Evolutionary conservation across 1,284 basidiomycete species (phyloP), one percentile per base, ranked within the genome.

Genomic region (Naganishia sp.): DNA sequence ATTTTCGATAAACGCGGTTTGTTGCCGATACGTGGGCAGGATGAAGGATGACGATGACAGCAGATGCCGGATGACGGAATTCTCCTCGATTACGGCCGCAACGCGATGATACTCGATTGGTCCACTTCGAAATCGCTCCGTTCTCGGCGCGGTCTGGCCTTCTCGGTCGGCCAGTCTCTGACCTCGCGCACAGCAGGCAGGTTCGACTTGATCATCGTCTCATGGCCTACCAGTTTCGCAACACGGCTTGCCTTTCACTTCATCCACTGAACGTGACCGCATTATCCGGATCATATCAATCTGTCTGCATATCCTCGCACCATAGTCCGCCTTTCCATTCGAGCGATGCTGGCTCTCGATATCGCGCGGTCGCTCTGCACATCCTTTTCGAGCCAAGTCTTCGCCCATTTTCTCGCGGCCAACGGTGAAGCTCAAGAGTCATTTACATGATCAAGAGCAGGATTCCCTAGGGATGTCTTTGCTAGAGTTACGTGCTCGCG

Each of bases 401-500:
- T 61, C 18, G 23, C 59, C 48, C 48, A 36, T 39, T 31, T 52
- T 49, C 39, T 43, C 49, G 48, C 48, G 36, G 28, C 25, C 59
- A 48, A 25, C 16, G 59, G 28, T 7, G 36, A 25, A 52, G 25
- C 25, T 9, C 36, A 33, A 48, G 23, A 39, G 48, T 18, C 15
- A 50, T 21, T 18, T 13, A 10, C 36, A 61, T 61, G 59, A 44
- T 52, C 59, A 42, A 52, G 59, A 61, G 59, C 59, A 52, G 48
- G 48, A 61, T 52, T 61, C 59, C 59, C n/a, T 61, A 42, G 59
- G 59, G 59, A 52, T 50, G 23, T 61, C 48, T 15, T 60, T 61
- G 59, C 59, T 61, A 61, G 59, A 61, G 59, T 61, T 61, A 61
- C 48, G 59, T 52, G 59, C 59, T 61, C 59, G 59, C 36, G 59